Conservation (phyloP, 495 filamentous ascomycete genomes). For the Letharia lupina region DNA sequence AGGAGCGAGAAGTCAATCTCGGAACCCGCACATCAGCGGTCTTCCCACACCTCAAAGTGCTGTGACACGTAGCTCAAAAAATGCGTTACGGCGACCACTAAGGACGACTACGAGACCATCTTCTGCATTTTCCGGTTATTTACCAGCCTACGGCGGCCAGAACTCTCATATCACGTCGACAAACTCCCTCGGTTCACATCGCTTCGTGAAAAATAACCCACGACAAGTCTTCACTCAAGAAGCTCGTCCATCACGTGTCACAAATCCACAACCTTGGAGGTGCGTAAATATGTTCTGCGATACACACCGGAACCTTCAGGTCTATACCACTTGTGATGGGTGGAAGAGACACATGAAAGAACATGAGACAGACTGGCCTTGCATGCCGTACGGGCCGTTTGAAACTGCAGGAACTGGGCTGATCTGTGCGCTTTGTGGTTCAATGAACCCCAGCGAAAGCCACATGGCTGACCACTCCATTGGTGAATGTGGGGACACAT, state of each 20-base stretch:
- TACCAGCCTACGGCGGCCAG: neutral
- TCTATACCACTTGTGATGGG: slow-evolving; percentile 4
- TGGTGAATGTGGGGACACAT: neutral
- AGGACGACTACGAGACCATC: neutral
- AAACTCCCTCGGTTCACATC: neutral
- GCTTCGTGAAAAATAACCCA: neutral
- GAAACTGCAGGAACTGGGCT: neutral
- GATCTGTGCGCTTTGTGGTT: neutral
- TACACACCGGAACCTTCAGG: neutral
- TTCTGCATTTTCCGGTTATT: neutral
- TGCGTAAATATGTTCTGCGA: neutral
- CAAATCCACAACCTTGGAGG: neutral
- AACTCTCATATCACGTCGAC: neutral
- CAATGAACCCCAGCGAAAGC: neutral
- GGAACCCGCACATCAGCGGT: neutral
- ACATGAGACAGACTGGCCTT: slow-evolving; percentile 5
- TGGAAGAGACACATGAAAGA: slow-evolving; percentile 15
- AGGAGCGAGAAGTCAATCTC: neutral
- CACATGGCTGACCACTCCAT: neutral
- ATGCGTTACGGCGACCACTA: neutral
- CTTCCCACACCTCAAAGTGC: neutral
- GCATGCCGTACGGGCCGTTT: neutral
- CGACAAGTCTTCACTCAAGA: neutral
- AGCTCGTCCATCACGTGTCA: neutral
- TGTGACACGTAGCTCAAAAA: neutral